Percentiles rank a stretch among this genome's conserved stretches.
Conservation (phyloP, 139 green algal genomes). For the Picochlorum sp. region DNA sequence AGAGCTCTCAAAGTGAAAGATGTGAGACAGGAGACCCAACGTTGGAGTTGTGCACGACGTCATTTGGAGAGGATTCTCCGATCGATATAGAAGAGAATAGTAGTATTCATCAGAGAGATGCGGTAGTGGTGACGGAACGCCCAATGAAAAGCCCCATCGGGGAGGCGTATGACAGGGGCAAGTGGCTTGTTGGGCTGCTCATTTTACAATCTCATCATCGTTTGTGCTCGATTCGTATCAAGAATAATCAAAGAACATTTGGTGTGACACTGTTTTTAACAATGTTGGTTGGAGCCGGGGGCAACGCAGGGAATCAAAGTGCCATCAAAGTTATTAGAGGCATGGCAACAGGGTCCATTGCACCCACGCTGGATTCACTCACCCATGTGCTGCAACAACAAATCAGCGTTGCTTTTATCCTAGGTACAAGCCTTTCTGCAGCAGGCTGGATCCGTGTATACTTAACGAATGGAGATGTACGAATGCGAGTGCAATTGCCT, state of each 20-base stretch:
- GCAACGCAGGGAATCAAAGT: constrained; percentile 82
- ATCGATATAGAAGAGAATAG: constrained; percentile 16
- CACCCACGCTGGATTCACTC: constrained; percentile 27
- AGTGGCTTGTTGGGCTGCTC: constrained; percentile 74
- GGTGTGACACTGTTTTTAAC: constrained; percentile 87
- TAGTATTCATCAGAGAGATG: too few species aligned
- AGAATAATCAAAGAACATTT: constrained; percentile 66
- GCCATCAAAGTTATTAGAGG: constrained; percentile 88
- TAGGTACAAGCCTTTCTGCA: constrained; percentile 51
- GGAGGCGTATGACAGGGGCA: constrained; percentile 36
- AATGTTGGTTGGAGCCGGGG: constrained; percentile 76
- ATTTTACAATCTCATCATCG: constrained; percentile 65
- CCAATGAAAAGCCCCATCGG: not conserved
- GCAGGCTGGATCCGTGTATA: constrained; percentile 74
- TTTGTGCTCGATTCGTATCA: constrained; percentile 76
- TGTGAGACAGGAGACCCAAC: constrained; percentile 48
- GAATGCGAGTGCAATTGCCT: constrained; percentile 66
- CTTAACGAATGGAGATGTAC: constrained; percentile 54
- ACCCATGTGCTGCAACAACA: constrained; percentile 58
- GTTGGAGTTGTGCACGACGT: constrained; percentile 51
- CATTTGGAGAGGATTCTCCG: constrained; percentile 11
- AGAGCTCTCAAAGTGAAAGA: not conserved
- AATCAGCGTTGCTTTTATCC: constrained; percentile 55
- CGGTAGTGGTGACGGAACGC: not conserved
- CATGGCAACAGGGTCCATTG: constrained; percentile 52